Conservation (phyloP, 495 filamentous ascomycete genomes). For the Sabuloglossum arenarium region DNA sequence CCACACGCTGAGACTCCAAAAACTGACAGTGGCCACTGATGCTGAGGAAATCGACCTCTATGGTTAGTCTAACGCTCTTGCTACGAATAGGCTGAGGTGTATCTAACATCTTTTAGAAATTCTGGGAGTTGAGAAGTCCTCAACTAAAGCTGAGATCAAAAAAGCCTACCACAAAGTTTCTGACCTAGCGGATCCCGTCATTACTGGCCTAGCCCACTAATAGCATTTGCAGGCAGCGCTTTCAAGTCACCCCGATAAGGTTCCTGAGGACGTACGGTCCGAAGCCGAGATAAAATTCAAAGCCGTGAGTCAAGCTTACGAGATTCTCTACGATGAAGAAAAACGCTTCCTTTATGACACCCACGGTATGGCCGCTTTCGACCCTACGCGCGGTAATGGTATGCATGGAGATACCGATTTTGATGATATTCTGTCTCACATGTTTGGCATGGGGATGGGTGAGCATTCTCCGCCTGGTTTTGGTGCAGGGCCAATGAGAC, state of each 20-base stretch:
- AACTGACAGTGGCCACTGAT: constrained; percentile 16
- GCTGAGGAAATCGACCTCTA: constrained; percentile 43
- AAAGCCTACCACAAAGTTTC: constrained; percentile 91
- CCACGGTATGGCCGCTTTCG: constrained; percentile 91
- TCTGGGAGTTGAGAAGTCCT: constrained; percentile 46
- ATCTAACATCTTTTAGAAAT: constrained; percentile 30
- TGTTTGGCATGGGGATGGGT: constrained; percentile 52
- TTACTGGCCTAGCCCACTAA: constrained; percentile 1
- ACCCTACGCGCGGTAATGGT: constrained; percentile 37
- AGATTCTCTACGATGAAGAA: constrained; percentile 90
- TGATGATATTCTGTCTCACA: constrained; percentile 77
- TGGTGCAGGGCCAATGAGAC: constrained; percentile 30
- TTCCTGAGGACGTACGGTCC: constrained; percentile 63
- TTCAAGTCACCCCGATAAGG: constrained; percentile 85
- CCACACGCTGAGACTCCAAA: background rate
- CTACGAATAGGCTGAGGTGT: background rate
- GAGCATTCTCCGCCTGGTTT: background rate
- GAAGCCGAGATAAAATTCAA: constrained; percentile 84
- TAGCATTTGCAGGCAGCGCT: constrained; percentile 53
- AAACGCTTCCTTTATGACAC: constrained; percentile 81
- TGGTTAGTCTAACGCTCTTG: constrained; percentile 22
- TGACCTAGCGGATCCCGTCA: constrained; percentile 2
- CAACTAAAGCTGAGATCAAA: constrained; percentile 72
- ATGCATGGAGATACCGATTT: constrained; percentile 57
- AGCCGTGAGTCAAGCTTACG: constrained; percentile 76